Base-by-base conservation (phyloP, 2,329 filamentous ascomycete species). In the Xylaria digitata region DNA sequence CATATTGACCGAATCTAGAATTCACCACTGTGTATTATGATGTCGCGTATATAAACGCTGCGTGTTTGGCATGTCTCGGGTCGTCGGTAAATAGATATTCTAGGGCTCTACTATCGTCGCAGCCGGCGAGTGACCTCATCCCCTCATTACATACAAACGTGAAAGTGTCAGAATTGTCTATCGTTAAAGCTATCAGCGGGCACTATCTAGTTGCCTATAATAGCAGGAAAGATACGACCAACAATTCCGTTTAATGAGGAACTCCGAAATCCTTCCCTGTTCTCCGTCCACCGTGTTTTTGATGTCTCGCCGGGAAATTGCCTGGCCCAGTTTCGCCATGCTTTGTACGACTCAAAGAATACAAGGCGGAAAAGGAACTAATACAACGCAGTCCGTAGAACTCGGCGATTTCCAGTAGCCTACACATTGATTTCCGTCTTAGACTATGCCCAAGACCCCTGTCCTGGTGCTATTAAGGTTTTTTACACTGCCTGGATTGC, bases 211-310 rank as follows among this genome's bases (percentile, higher is more conserved):
- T 58, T 46, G 48, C 49, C 60, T 60, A 52, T 30, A 40, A 30
- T 37, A 46, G 37, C 37, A 58, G 46, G 37, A 43, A 63, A 59
- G 34, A 54, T 19, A 63, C 40, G 30, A 34, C 55, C 42, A 63
- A 40, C 23, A 61, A 30, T 61, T 58, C 66, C 37, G 53, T 65
- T 64, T 49, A 64, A 50, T 26, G 50, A 68, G 21, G 21, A 69
- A 70, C 69, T 70, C 69, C 69, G 63, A 69, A 70, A 66, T 61
- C 69, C 66, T 57, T 60, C 34, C 26, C 66, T 55, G 45, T 59
- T 49, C n/a, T 62, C 58, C 63, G 40, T 61, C 50, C 54, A 60
- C 57, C 63, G 9, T 63, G 23, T 59, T 63, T 66, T 68, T 53
- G 30, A 46, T 63, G 50, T 61, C 56, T 65, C 56, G 48, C 68